Conservation (phyloP, 2,329 filamentous ascomycete species). For the Exutisphaerella laricina region DNA sequence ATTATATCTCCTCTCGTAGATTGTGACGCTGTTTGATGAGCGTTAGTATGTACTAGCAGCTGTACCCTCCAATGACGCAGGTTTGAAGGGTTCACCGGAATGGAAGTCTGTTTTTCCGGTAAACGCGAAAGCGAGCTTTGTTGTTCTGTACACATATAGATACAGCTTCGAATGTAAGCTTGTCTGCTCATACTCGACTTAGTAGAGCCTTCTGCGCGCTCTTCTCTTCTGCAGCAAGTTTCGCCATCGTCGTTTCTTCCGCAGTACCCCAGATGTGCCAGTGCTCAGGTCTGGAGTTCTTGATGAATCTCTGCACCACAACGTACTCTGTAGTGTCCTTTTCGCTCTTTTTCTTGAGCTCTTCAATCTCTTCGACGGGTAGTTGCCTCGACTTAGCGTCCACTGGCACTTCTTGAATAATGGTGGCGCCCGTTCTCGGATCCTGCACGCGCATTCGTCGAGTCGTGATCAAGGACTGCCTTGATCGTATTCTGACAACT, state of each 20-base stretch:
- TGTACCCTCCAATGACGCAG: too few relatives aligned
- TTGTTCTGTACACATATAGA: too few relatives aligned
- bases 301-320: conserved; percentile 45
- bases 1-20: too few relatives aligned
- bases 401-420: conserved; percentile 29
- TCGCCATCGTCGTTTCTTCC: conserved; percentile 38
- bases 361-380: conserved; percentile 34
- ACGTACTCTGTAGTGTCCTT: conserved; percentile 45
- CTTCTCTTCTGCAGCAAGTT: conserved; percentile 29
- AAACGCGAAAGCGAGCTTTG: too few relatives aligned
- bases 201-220: conserved; percentile 11
- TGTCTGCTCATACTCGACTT: too few relatives aligned
- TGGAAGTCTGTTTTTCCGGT: too few relatives aligned
- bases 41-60: too few relatives aligned
- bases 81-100: too few relatives aligned
- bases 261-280: conserved; percentile 50
- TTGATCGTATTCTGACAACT: conserved; percentile 27
- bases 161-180: too few relatives aligned
- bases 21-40: too few relatives aligned
- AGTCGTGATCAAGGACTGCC: conserved; percentile 26
- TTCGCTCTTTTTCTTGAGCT: conserved; percentile 33
- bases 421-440: conserved; percentile 9
- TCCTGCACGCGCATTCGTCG: conserved; percentile 18
- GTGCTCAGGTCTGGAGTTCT: conserved; percentile 35
- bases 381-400: conserved; percentile 24